A percentile compares a stretch with the other conserved stretches of the same genome.
Conservation (phyloP, 495 filamentous ascomycete species). For the Lasiosphaeria miniovina region DNA sequence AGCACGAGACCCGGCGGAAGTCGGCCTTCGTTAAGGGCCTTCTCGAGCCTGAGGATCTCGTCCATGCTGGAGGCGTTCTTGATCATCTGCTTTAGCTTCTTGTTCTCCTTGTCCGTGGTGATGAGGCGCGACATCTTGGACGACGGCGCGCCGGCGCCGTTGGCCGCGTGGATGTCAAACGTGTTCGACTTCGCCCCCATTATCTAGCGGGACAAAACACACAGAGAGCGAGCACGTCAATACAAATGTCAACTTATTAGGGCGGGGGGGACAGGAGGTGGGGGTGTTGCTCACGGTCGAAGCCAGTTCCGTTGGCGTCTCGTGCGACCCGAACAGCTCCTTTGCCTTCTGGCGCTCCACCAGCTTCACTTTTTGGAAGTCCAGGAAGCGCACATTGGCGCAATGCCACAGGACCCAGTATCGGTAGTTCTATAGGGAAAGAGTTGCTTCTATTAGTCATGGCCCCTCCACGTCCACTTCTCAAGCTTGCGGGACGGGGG, state of each 20-base stretch:
- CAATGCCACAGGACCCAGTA: conserved; percentile 87
- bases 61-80: conserved; percentile 78
- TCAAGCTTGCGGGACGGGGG: not conserved
- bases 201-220: conserved; percentile 55
- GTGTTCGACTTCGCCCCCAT: conserved; percentile 82
- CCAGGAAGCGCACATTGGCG: conserved; percentile 83
- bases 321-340: conserved; percentile 76
- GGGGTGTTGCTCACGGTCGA: conserved; percentile 41
- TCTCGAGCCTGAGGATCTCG: conserved; percentile 79
- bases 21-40: conserved; percentile 80
- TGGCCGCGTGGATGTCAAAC: conserved; percentile 60
- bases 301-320: conserved; percentile 76
- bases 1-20: conserved; percentile 66
- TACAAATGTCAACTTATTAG: no score
- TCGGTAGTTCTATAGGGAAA: conserved; percentile 71
- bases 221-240: no score
- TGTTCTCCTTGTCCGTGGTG: conserved; percentile 67
- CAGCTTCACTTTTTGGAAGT: conserved; percentile 88
- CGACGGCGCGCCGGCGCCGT: conserved; percentile 31
- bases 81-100: conserved; percentile 59
- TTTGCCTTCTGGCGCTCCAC: conserved; percentile 70
- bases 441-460: not conserved
- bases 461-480: not conserved
- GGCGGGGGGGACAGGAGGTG: no score
- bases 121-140: conserved; percentile 65